Evolutionary conservation across 208 protist species (phyloP), one percentile per base, ranked within the genome.

Genomic region (Endotrypanum monterogeii): DNA sequence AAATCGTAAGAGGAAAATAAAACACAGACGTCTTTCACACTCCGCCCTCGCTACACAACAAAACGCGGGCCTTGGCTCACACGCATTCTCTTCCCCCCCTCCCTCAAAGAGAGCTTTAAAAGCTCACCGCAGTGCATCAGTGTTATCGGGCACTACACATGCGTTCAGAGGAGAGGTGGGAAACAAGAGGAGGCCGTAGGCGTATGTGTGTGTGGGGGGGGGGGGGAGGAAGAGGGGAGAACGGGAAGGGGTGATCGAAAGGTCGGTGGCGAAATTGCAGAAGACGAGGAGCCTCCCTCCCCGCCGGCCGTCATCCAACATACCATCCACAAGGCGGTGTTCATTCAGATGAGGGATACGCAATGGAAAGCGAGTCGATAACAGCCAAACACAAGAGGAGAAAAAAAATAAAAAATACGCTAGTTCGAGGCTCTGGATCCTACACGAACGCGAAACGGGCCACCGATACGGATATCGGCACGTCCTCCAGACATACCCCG

Each of bases 81-180:
- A 48, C 9, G 3, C 41, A 46, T 18, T 23, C 25, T 6, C 62
- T 7, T 25, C n/a, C 44, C 25, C 20, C 50, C 23, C 9, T 63
- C 73, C 55, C 74, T 37, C 71, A 62, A 75, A 75, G 74, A 65
- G 73, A 75, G 73, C 3, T 48, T 12, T 18, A 25, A 35, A 63
- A 41, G 30, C 30, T 30, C 20, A 41, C 58, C 30, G 35, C 18
- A 63, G 32, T 44, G 3, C 58, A 63, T 35, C 16, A 37, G n/a
- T 35, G 35, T 6, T 35, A 63, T 39, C 35, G 58, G 58, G n/a
- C 32, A 63, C 25, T 35, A 63, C 16, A 46, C 35, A 12, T 35
- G 20, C 2, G 25, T 20, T 46, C 20, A 28, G 20, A 35, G 44
- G 12, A 23, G 58, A n/a, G n/a, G n/a, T n/a, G n/a, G n/a, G n/a